Conservation (phyloP, 352 stramenopile genomes). For the Phytopythium mirpurense region DNA sequence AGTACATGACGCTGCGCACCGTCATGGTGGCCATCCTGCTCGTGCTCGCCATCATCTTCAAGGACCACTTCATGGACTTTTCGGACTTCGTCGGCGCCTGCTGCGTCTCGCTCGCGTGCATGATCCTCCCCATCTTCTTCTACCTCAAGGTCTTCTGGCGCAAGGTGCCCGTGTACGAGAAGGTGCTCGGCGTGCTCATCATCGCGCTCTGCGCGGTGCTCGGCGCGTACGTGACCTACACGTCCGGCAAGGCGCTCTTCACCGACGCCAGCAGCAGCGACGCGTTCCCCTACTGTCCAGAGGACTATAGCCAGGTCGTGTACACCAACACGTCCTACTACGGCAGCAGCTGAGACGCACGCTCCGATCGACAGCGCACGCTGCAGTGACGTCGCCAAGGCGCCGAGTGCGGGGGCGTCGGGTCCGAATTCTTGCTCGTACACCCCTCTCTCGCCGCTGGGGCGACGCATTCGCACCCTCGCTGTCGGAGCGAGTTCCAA, state of each 20-base stretch:
- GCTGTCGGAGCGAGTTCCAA: not conserved
- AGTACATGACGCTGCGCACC: slow-evolving; percentile 34
- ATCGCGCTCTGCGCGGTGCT: slow-evolving; percentile 27
- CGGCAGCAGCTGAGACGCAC: slow-evolving; percentile 12
- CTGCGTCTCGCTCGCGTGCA: slow-evolving; percentile 48
- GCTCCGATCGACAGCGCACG: not conserved
- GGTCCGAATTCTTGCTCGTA: not conserved
- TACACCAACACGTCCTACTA: slow-evolving; percentile 53
- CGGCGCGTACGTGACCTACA: slow-evolving; percentile 36
- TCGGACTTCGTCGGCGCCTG: slow-evolving; percentile 65
- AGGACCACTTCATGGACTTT: slow-evolving; percentile 64
- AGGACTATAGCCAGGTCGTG: slow-evolving; percentile 35
- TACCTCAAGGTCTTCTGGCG: slow-evolving; percentile 68
- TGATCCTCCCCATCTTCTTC: slow-evolving; percentile 63
- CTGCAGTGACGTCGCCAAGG: not conserved
- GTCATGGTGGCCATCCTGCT: slow-evolving; percentile 32
- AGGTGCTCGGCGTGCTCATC: slow-evolving; percentile 22
- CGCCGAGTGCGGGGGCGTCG: not conserved
- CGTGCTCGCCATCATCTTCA: slow-evolving; percentile 43
- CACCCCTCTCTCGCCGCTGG: not conserved
- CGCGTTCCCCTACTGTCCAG: slow-evolving; percentile 55
- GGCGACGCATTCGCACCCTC: not conserved
- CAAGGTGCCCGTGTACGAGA: slow-evolving; percentile 39
- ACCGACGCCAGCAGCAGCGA: slow-evolving; percentile 24
- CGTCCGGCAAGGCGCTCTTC: slow-evolving; percentile 37